phyloP scores from a whole-genome alignment of 2,329 filamentous ascomycete species.

The Xylariaceae sp. region DNA sequence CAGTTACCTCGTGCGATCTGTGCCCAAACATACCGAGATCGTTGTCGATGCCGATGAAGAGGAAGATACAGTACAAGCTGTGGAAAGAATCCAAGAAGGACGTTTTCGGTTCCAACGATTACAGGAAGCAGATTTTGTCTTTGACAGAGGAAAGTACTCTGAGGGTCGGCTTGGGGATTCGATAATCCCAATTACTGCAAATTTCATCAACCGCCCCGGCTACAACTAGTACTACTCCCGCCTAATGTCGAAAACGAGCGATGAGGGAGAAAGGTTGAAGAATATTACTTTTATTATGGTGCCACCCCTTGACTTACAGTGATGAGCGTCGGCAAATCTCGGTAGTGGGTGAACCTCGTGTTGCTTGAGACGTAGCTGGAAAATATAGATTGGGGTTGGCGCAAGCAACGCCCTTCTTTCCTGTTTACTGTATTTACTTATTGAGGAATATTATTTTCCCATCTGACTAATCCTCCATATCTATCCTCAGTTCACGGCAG shows the following conservation, averaged over 20 bases:
- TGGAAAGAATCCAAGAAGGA: slow-evolving; percentile 15
- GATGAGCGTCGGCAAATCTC: too few relatives aligned
- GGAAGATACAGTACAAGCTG: slow-evolving; percentile 14
- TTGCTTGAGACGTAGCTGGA: too few relatives aligned
- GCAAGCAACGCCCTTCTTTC: too few relatives aligned
- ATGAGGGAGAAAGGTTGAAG: too few relatives aligned
- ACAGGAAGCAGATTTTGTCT: slow-evolving; percentile 3
- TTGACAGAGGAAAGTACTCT: slow-evolving; percentile 13
- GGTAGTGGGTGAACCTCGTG: too few relatives aligned
- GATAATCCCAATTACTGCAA: slow-evolving; percentile 8
- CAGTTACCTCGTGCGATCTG: slow-evolving; percentile 13
- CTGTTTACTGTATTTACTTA: too few relatives aligned
- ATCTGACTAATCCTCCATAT: too few relatives aligned
- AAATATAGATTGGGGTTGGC: too few relatives aligned
- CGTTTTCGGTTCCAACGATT: slow-evolving; percentile 15
- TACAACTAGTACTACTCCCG: slow-evolving; percentile 16
- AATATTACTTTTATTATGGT: too few relatives aligned
- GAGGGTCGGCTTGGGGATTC: slow-evolving; percentile 11
- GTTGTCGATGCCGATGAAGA: slow-evolving; percentile 14
- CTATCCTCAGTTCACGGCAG: too few relatives aligned
- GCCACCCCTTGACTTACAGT: too few relatives aligned
- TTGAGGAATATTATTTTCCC: too few relatives aligned
- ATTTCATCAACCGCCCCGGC: slow-evolving; percentile 11
- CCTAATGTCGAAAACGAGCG: not conserved
- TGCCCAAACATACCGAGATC: slow-evolving; percentile 16